Conservation (phyloP, 306 rosid genomes). For the Casuarina equisetifolia region DNA sequence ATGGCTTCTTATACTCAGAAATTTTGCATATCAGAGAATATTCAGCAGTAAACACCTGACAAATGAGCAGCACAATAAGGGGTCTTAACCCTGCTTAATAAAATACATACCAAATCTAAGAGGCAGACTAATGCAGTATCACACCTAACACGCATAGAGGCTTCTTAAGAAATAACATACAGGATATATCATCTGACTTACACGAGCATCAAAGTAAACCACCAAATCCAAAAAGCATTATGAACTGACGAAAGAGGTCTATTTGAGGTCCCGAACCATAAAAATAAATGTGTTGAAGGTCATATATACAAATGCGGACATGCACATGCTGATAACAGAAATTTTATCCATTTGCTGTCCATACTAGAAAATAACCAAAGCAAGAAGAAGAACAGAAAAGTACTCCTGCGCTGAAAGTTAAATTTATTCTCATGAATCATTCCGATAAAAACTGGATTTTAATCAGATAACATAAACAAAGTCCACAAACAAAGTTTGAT, state of each 20-base stretch:
- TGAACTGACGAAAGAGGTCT: background rate
- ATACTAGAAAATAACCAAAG: background rate
- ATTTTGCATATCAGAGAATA: conserved; percentile 94
- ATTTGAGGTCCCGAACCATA: conserved; percentile 13
- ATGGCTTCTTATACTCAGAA: conserved; percentile 84
- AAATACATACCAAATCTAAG: conserved; percentile 22
- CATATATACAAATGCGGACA: background rate
- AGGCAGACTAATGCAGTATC: conserved; percentile 9
- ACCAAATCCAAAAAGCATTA: background rate
- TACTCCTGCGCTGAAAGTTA: background rate
- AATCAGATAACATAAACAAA: background rate
- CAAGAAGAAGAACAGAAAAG: background rate
- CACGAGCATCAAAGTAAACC: background rate
- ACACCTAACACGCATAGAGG: conserved; percentile 12
- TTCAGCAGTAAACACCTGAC: conserved; percentile 91
- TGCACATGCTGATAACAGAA: conserved; percentile 15
- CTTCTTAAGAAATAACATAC: conserved; percentile 16
- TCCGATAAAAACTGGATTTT: conserved; percentile 12
- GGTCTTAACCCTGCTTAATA: conserved; percentile 17
- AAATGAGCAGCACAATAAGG: conserved; percentile 17
- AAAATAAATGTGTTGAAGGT: conserved; percentile 9
- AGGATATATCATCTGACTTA: conserved; percentile 8
- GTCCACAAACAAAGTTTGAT: background rate
- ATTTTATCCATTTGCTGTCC: background rate
- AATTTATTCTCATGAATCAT: conserved; percentile 13